A percentile compares a stretch with the other conserved stretches of the same genome.
Evolutionary conservation across 352 stramenopile genomes (phyloP).

Genomic region (Globisporangium okanoganense): DNA sequence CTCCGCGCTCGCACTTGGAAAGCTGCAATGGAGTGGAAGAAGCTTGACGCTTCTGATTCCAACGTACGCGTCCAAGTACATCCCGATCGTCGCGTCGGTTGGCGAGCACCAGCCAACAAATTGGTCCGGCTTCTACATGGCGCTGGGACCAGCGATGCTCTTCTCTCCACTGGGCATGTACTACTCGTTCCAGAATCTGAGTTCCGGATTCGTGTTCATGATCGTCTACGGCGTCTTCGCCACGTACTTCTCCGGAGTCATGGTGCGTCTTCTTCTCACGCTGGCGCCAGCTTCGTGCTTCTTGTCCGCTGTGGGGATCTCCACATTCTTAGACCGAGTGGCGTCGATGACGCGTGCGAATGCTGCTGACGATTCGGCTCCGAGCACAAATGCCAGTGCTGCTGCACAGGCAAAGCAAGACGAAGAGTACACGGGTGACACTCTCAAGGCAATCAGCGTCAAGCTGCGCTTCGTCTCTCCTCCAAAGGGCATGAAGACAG

Average conservation of each 20-base stretch:
- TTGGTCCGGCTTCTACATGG: constrained; percentile 91
- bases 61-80: constrained; percentile 94
- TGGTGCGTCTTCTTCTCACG: constrained; percentile 91
- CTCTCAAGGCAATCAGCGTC: constrained; percentile 23
- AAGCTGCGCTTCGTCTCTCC: constrained; percentile 30
- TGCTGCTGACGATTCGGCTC: not conserved
- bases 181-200: constrained; percentile 77
- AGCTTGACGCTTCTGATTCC: constrained; percentile 91
- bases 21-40: constrained; percentile 89
- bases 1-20: constrained; percentile 58
- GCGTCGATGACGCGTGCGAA: constrained; percentile 17
- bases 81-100: constrained; percentile 94
- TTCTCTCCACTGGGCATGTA: constrained; percentile 89
- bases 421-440: constrained; percentile 18
- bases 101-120: constrained; percentile 93
- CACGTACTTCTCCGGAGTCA: constrained; percentile 92
- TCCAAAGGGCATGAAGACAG: constrained; percentile 8
- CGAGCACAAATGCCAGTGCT: not conserved
- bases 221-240: constrained; percentile 90
- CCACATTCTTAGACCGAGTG: constrained; percentile 50
- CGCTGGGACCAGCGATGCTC: constrained; percentile 86
- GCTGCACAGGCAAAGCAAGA: not conserved
- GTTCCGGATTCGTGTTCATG: constrained; percentile 83
- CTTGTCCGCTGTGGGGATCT: constrained; percentile 82
- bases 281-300: constrained; percentile 89